Evolutionary conservation across 1,284 basidiomycete species (phyloP), one percentile per base, ranked within the genome.

Genomic region (Ganoderma sinense): DNA sequence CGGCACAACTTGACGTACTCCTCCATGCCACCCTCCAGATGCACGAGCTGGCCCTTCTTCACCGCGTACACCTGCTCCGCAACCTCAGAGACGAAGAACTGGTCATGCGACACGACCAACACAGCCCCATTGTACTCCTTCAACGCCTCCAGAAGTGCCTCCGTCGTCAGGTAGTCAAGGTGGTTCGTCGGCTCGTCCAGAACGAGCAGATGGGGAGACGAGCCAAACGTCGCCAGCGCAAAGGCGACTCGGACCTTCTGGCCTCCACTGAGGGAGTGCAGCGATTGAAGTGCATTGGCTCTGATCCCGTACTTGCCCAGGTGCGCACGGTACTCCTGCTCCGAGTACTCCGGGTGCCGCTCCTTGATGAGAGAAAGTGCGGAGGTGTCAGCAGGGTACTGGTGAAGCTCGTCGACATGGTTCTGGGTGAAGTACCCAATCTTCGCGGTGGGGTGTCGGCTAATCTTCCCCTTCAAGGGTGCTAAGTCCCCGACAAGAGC

Each of bases 141-240:
- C 45, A 74, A 62, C 16, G 71, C 71, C 48, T 72, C 69, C 23
- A 70, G 60, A 8, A 70, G 58, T 16, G 70, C 71, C 62, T 73
- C 69, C 5, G 69, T 73, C 43, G 69, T 80, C 10, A 93, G 80
- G 2, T 92, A 82, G 68, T 99, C 97, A 82, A 98, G 88, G 80
- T 96, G 95, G 81, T 96, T 96, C 41, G 92, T 93, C 10, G 91
- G 91, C 82, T 97, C 94, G 79, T 98, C 97, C 73, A 98, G 90
- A 41, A 99, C 85, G 36, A 99, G 87, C 31, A 99, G 83, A 85
- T 99, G 97, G 6, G 97, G 97, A 83, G 90, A 86, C 0, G 87
- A 86, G 8, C 82, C 82, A 71, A 84, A 88, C 26, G 86, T 78
- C 43, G 84, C 79, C 51, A 84, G 77, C 5, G 85, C 85, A n/a